These are phyloP conservation scores for Neurospora cerealis DNA, from an alignment of 495 filamentous ascomycete species.

Conservation along the genomic window DNA sequence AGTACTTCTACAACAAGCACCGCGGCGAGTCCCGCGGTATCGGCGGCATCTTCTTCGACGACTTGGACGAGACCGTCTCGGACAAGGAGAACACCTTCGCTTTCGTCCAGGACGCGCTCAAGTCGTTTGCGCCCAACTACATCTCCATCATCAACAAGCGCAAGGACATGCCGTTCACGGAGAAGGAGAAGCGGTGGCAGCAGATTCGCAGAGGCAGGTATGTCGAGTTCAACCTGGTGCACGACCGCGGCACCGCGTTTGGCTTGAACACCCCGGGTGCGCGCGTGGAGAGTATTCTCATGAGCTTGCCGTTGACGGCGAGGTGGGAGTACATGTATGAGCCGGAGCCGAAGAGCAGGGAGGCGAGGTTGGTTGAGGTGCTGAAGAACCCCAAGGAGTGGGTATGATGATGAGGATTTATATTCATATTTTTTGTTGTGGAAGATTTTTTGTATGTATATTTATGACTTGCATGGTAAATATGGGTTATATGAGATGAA, in stretches of 20 bases:
- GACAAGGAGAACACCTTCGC: slow-evolving; percentile 85
- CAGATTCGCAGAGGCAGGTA: slow-evolving; percentile 87
- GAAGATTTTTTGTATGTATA: slow-evolving; percentile 6
- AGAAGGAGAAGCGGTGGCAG: slow-evolving; percentile 88
- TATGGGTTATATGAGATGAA: background rate
- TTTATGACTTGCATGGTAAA: background rate
- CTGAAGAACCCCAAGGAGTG: slow-evolving; percentile 81
- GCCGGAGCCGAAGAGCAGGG: slow-evolving; percentile 60
- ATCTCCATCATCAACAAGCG: slow-evolving; percentile 75
- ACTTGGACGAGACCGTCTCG: slow-evolving; percentile 69
- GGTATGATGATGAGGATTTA: slow-evolving; percentile 44
- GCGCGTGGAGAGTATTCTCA: slow-evolving; percentile 89
- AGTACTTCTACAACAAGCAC: slow-evolving; percentile 92
- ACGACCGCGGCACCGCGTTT: slow-evolving; percentile 93
- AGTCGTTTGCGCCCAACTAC: slow-evolving; percentile 86
- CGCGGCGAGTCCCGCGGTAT: slow-evolving; percentile 81
- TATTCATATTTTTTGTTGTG: background rate
- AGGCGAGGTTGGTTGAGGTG: slow-evolving; percentile 70
- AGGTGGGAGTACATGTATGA: slow-evolving; percentile 94
- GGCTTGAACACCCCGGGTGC: slow-evolving; percentile 87
- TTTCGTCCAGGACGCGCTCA: slow-evolving; percentile 78
- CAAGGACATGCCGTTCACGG: slow-evolving; percentile 85
- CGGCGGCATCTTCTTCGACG: slow-evolving; percentile 98
- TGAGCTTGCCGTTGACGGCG: slow-evolving; percentile 91
- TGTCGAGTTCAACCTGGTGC: slow-evolving; percentile 97